Conservation (phyloP, 192 early-diverging fungal species). For the Coemansia aciculifera region DNA sequence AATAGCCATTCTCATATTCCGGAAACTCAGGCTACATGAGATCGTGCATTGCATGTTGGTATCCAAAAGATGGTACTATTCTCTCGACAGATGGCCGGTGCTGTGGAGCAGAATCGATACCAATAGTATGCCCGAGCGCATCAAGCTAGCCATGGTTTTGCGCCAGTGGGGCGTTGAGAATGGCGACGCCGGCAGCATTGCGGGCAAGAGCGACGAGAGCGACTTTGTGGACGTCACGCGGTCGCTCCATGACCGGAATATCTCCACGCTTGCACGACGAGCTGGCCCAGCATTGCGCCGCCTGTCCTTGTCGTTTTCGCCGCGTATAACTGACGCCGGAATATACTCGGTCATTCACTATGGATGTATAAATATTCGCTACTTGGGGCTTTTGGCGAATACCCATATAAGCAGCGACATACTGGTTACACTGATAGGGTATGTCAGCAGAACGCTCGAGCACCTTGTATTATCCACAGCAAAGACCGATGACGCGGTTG, state of each 20-base stretch:
- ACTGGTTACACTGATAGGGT: constrained; percentile 12
- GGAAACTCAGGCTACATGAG: constrained; percentile 28
- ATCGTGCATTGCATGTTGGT: constrained; percentile 38
- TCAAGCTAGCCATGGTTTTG: background rate
- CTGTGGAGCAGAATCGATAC: constrained; percentile 38
- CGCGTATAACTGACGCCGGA: constrained; percentile 19
- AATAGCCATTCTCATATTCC: constrained; percentile 30
- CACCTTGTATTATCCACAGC: constrained; percentile 22
- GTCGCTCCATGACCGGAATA: constrained; percentile 18
- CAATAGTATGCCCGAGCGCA: background rate
- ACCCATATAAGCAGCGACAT: constrained; percentile 14
- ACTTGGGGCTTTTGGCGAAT: constrained; percentile 33
- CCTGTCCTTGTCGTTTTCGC: constrained; percentile 25
- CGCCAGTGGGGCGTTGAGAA: background rate
- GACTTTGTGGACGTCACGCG: background rate
- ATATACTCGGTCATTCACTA: constrained; percentile 22
- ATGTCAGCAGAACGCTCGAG: constrained; percentile 15
- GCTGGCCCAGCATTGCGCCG: constrained; percentile 37
- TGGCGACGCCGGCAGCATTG: background rate
- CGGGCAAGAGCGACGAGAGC: background rate
- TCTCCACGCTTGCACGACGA: constrained; percentile 23
- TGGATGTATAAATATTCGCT: constrained; percentile 32
- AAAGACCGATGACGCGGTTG: constrained; percentile 17
- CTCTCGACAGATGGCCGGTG: constrained; percentile 21
- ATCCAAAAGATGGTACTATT: constrained; percentile 36